These are phyloP conservation scores for Podila verticillata DNA, from an alignment of 192 early-diverging fungal genomes.

Conservation along the genomic window DNA sequence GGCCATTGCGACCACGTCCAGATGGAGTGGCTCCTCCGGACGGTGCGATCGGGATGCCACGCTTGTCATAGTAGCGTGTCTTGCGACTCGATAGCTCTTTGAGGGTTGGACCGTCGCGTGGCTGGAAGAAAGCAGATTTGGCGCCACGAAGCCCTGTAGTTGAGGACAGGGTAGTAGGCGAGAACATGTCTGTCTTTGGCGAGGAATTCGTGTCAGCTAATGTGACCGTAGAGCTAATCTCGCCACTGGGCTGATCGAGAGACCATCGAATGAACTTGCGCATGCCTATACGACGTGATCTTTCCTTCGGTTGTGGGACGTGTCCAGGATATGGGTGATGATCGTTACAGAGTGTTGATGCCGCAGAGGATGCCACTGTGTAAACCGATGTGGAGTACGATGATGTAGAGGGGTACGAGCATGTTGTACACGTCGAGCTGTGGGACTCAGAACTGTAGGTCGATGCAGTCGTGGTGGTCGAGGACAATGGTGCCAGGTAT, in stretches of 20 bases:
- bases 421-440: slow-evolving; percentile 2
- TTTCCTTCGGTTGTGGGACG: not conserved
- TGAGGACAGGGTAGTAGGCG: not conserved
- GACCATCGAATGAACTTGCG: not conserved
- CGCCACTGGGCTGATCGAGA: not conserved
- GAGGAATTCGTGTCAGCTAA: no score
- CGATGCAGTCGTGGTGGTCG: not conserved
- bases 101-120: not conserved
- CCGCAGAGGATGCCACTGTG: not conserved
- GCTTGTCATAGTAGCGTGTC: slow-evolving; percentile 9
- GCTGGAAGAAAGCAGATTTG: not conserved
- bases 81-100: slow-evolving; percentile 7
- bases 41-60: not conserved
- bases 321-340: not conserved
- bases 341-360: slow-evolving; percentile 12
- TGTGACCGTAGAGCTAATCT: not conserved
- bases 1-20: slow-evolving; percentile 1
- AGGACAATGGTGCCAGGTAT: not conserved
- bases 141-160: not conserved
- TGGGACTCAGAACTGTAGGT: not conserved
- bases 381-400: slow-evolving; percentile 3
- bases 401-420: not conserved
- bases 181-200: no score
- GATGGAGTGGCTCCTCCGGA: no score
- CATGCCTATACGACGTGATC: not conserved